Base-by-base conservation (phyloP, 345 rosid genomes). In the Heritiera littoralis region DNA sequence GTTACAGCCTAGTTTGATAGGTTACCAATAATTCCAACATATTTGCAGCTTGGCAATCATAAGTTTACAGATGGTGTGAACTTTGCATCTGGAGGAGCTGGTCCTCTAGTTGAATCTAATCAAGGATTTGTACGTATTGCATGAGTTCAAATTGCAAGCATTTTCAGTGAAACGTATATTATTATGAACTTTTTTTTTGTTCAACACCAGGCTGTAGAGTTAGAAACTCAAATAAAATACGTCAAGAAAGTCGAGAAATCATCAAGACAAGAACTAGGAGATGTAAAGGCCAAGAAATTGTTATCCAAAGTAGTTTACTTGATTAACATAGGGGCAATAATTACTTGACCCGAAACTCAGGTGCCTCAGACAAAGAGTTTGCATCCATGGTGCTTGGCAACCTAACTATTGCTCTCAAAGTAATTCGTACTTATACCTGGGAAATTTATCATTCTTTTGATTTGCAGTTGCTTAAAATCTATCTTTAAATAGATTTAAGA, bases 11-110 rank as follows among this genome's bases (percentile, higher is more conserved):
- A 75, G 56, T 74, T 54, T 71, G 80, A 83, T 6, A 72, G 72
- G 32, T 63, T 86, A 40, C 85, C 81, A 18, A 15, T 80, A 0
- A 73, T 86, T 52, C 74, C 67, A 23, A 46, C 86, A 1, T 84
- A 75, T 54, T 60, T 81, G n/a, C 46, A 75, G 5, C 84, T 81
- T 3, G 64, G 55, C 0, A 58, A 72, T 6, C 67, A 45, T 48
- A 17, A 79, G 0, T 74, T 75, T 12, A 80, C 40, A 6, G 14
- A 78, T 75, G 87, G 89, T 40, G 73, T 78, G n/a, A 86, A 82
- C 60, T 86, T 84, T 64, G 87, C 89, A 0, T 84, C 87, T 10
- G 84, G 63, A 1, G 87, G 83, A 66, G 85, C 81, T 20, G 87
- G 81, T 68, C 87, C 76, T 77, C 79, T 83, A 1, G 58, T 17